Conservation (phyloP, 139 green algal species). For the Coccomyxa sp. region DNA sequence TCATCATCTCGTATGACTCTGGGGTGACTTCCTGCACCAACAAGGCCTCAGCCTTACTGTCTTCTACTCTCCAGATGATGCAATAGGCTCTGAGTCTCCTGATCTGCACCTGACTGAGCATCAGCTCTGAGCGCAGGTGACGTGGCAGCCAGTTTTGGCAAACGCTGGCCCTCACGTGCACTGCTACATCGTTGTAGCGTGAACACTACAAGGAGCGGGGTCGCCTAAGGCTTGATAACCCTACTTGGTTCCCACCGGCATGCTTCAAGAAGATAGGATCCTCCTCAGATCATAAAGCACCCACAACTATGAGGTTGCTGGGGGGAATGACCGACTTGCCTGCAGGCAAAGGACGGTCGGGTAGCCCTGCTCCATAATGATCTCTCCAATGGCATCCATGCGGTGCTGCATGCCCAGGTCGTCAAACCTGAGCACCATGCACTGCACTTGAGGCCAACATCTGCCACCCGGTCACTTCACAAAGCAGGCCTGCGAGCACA, state of each 20-base stretch:
- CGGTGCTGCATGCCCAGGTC: conserved; percentile 42
- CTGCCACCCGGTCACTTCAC: background rate
- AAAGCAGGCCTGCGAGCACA: background rate
- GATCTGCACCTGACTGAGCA: background rate
- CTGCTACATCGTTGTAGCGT: background rate
- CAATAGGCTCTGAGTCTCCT: background rate
- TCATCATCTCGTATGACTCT: conserved; percentile 28
- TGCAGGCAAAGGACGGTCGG: conserved; percentile 54
- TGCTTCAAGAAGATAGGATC: too few relatives aligned
- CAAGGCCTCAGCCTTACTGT: background rate
- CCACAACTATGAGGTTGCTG: too few relatives aligned
- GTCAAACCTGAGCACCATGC: conserved; percentile 33
- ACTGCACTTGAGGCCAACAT: background rate
- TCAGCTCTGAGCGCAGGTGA: too few relatives aligned
- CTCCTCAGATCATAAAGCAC: too few relatives aligned
- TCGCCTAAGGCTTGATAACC: too few relatives aligned
- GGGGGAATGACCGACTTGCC: too few relatives aligned
- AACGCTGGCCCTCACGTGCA: background rate
- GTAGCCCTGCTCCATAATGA: conserved; percentile 27
- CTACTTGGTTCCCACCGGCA: too few relatives aligned
- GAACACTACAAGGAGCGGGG: too few relatives aligned
- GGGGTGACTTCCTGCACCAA: conserved; percentile 54
- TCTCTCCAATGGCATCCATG: conserved; percentile 48
- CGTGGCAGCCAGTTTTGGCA: background rate
- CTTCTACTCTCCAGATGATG: background rate